Evolutionary conservation across 805 yeast species (phyloP), one percentile per base, ranked within the genome.

Genomic region (Myxozyma geophila): DNA sequence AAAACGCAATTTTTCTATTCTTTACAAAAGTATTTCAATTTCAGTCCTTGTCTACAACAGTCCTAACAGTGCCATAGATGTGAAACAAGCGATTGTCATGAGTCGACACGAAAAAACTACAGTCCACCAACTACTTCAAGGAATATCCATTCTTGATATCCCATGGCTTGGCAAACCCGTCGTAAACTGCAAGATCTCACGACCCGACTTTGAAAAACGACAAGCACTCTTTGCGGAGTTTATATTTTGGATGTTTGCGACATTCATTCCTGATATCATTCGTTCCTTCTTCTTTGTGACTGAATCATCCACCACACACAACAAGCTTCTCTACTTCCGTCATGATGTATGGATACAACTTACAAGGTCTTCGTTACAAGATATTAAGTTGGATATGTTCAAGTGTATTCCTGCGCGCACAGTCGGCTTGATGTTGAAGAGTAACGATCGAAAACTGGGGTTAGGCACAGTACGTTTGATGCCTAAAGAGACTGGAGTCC

Each of bases 221-320:
- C 73, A 71, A 53, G 17, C 59, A 0, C 68, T 82, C 17, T 72
- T 86, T 12, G 60, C 68, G 1, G 67, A 71, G 1, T 84, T 89
- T 54, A 35, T 88, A 0, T 54, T 57, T 1, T 92, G 96, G 96
- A 54, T 88, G 1, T 82, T 88, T 47, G 66, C 74, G 0, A 46
- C 41, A 0, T 79, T 86, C 56, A 67, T 89, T 0, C 76, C 81
- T 7, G 79, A 76, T 17, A 63, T 89, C 0, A 68, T 89, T 0
- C 74, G 78, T 0, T 74, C 82, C 0, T 84, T 83, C 70, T 92
- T 90, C 77, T 87, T 89, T 71, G 86, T 87, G 5, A 87, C 95
- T 0, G 88, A 86, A 54, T 74, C 78, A 0, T 81, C 84, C 9
- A 78, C 80, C 0, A 59, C 73, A 19, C 72, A 77, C 0, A 74